phyloP scores from a whole-genome alignment of 768 basidiomycete genomes.

The Lactarius vividus region DNA sequence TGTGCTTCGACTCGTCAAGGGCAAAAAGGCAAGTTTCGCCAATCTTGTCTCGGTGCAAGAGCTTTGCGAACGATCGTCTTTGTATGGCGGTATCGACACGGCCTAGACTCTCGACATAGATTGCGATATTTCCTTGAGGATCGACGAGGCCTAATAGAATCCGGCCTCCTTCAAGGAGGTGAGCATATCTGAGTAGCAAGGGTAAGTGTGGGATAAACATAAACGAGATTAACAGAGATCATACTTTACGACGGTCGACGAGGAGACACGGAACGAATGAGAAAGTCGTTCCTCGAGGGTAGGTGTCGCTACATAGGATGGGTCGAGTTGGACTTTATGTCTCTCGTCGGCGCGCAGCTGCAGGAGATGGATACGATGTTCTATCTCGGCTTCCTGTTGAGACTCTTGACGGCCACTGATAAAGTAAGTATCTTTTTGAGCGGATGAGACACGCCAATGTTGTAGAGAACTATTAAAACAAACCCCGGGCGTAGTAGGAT shows the following conservation, averaged over 20 bases:
- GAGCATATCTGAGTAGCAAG: slow-evolving; percentile 13
- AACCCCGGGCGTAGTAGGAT: slow-evolving; percentile 3
- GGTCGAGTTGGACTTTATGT: slow-evolving; percentile 23
- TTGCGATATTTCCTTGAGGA: slow-evolving; percentile 10
- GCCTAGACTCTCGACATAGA: slow-evolving; percentile 16
- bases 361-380: slow-evolving; percentile 10
- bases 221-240: background rate
- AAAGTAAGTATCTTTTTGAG: slow-evolving; percentile 8
- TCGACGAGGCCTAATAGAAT: slow-evolving; percentile 19
- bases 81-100: slow-evolving; percentile 12
- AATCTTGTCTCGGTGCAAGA: slow-evolving; percentile 45
- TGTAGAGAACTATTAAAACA: background rate
- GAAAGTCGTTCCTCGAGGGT: slow-evolving; percentile 2
- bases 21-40: slow-evolving; percentile 46
- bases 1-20: slow-evolving; percentile 52
- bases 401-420: slow-evolving; percentile 14
- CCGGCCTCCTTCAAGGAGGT: slow-evolving; percentile 21
- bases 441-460: background rate
- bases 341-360: slow-evolving; percentile 12
- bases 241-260: slow-evolving; percentile 10
- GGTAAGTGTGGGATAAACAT: background rate
- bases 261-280: slow-evolving; percentile 13
- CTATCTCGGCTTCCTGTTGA: slow-evolving; percentile 11
- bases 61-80: slow-evolving; percentile 3
- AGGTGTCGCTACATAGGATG: slow-evolving; percentile 19